Base-by-base conservation (phyloP, 2,329 filamentous ascomycete genomes). In the Fulvia fulva region DNA sequence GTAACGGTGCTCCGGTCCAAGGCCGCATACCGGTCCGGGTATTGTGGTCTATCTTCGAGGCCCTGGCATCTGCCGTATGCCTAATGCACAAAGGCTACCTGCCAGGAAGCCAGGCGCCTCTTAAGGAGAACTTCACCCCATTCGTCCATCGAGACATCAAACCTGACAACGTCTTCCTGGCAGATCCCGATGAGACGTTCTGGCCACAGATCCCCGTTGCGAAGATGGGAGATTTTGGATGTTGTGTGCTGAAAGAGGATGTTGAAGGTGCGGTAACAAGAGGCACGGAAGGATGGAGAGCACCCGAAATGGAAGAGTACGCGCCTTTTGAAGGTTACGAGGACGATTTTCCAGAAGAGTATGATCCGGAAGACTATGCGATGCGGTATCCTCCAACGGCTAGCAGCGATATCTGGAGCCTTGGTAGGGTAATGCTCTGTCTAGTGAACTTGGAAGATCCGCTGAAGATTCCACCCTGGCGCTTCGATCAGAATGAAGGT, bases 211-310 rank as follows among this genome's bases (percentile, higher is more conserved):
- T 57, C 4, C 58, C 58, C 5, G 26, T 51, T 3, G 21, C 45
- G n/a, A 56, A 57, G 19, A 54, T 60, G 6, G 58, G 47, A n/a
- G 58, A 60, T 22, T 60, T 53, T 19, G 58, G 50, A 14, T 45
- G 57, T n/a, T 50, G 50, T 1, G 14, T 26, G 19, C 44, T 25
- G 34, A 26, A 30, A 5, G 45, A 12, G 1, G 25, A 57, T n/a
- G 11, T 23, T 3, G n/a, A 34, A n/a, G n/a, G n/a, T n/a, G n/a
- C n/a, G n/a, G n/a, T n/a, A 4, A 46, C 14, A 14, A 12, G 21
- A 14, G 58, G 58, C 2, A 57, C 58, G 0, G 12, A n/a, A 22
- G 44, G 54, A 8, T 60, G 45, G 22, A 43, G 51, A 51, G 51
- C 58, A 28, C 58, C 58, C 8, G 57, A 54, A 14, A 34, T 34